These are phyloP conservation scores for Microcyclospora tardicrescens DNA, from an alignment of 2,329 filamentous ascomycete genomes.

Conservation along the genomic window DNA sequence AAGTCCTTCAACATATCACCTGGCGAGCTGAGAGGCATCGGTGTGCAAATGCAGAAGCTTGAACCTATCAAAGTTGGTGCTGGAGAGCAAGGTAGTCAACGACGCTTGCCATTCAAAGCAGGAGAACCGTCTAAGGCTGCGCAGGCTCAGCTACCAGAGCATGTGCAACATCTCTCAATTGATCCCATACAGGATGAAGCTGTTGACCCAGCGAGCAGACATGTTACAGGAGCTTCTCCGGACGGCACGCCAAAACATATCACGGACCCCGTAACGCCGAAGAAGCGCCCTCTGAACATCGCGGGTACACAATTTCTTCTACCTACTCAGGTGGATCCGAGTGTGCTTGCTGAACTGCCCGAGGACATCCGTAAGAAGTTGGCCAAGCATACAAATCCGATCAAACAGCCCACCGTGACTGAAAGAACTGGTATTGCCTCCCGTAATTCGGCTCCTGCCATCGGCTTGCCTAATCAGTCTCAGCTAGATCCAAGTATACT, in stretches of 20 bases:
- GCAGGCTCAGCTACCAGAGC: conserved; percentile 12
- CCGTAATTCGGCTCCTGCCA: conserved; percentile 1
- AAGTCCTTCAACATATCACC: conserved; percentile 72
- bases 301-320: conserved; percentile 85
- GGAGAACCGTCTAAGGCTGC: conserved; percentile 30
- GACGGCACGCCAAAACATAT: conserved; percentile 16
- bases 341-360: conserved; percentile 73
- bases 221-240: conserved; percentile 20
- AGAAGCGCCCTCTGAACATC: conserved; percentile 59
- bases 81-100: conserved; percentile 53
- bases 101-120: conserved; percentile 58
- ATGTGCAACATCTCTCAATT: too few species aligned
- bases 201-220: too few species aligned
- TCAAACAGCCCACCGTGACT: background rate
- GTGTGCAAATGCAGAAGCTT: conserved; percentile 85
- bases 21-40: conserved; percentile 83
- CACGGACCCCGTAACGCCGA: conserved; percentile 30
- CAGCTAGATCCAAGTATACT: conserved; percentile 80
- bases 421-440: background rate
- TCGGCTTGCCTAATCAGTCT: conserved; percentile 47
- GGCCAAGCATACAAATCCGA: conserved; percentile 39
- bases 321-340: conserved; percentile 67
- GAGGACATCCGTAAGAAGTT: conserved; percentile 69
- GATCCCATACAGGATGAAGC: conserved; percentile 37
- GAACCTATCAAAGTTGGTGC: conserved; percentile 56